These are phyloP conservation scores for Naganishia onofrii DNA, from an alignment of 768 basidiomycete species.

Conservation along the genomic window DNA sequence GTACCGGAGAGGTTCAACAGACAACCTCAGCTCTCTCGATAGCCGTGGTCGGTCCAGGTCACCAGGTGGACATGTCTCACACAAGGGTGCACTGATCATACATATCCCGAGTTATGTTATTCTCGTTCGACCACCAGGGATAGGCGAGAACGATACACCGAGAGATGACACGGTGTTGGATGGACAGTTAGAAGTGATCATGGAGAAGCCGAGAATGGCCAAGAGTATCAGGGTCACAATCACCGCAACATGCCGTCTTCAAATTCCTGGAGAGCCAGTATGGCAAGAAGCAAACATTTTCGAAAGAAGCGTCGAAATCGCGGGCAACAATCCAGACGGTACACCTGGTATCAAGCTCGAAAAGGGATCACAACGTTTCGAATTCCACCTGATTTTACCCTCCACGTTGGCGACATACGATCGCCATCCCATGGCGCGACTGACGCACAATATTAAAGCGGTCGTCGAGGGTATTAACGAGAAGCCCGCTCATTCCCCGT, in stretches of 20 bases:
- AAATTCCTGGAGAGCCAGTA: conserved; percentile 24
- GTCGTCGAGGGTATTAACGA: conserved; percentile 36
- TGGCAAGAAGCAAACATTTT: conserved; percentile 41
- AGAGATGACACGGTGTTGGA: conserved; percentile 45
- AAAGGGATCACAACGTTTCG: conserved; percentile 44
- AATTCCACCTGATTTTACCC: conserved; percentile 44
- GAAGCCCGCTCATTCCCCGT: conserved; percentile 12
- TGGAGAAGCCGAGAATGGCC: conserved; percentile 41
- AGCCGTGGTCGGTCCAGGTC: conserved; percentile 18
- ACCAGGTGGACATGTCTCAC: conserved; percentile 22
- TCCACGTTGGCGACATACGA: conserved; percentile 44
- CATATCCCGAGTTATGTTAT: conserved; percentile 28
- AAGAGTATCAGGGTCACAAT: conserved; percentile 29
- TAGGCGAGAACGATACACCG: conserved; percentile 32
- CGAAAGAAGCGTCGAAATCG: conserved; percentile 38
- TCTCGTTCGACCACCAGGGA: conserved; percentile 28
- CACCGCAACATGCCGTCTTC: conserved; percentile 22
- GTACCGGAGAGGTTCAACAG: conserved; percentile 10
- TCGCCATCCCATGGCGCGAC: conserved; percentile 37
- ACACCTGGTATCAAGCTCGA: conserved; percentile 38
- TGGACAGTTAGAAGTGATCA: conserved; percentile 44
- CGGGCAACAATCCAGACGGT: conserved; percentile 31
- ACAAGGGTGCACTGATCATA: conserved; percentile 30
- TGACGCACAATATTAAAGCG: conserved; percentile 39
- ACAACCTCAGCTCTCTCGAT: conserved; percentile 22